Base-by-base conservation (phyloP, 306 rosid species). In the Cucurbita ficifolia region DNA sequence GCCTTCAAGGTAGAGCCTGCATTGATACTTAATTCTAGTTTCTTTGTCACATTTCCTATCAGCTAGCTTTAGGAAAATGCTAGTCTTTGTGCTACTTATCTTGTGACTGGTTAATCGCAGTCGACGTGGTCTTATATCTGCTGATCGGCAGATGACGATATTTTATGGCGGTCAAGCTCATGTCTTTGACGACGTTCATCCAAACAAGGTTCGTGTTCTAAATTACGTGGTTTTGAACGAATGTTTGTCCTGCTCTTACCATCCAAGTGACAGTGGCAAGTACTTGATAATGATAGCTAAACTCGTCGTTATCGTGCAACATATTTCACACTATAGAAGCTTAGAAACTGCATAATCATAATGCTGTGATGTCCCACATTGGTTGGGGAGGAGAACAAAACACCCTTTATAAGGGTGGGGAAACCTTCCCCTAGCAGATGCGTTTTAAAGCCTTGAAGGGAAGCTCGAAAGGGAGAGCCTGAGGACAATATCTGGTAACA, bases 101-200 rank as follows among this genome's bases (percentile, higher is more conserved):
- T 48, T 16, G 74, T 55, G 56, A 76, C 82, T 29, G 76, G 48
- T 63, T 76, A 72, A 74, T 75, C 76, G 88, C 89, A 90, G 92
- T 83, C 94, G 82, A 75, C 88, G 82, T 39, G 95, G 90, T 57
- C 83, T 75, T 70, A 73, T 83, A 62, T 80, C 96, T 74, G 83
- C 83, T 75, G 82, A 88, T 83, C 82, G 83, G 76, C 99, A 91
- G 90, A 95, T 95, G 99, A 91, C 99, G 55, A 91, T 94, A 74
- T 94, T 94, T 79, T 94, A 94, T 11, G 99, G 99, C 5, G 99
- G 99, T 71, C 96, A 94, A 83, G 97, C 99, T 84, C 99, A 94
- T 74, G 99, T 94, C 61, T 94, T 94, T 57, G 96, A 94, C 50
- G 95, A 91, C 75, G 97, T 94, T 84, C 96, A 88, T 77, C 97